phyloP scores from a whole-genome alignment of 345 rosid genomes.

The Toxicodendron radicans region DNA sequence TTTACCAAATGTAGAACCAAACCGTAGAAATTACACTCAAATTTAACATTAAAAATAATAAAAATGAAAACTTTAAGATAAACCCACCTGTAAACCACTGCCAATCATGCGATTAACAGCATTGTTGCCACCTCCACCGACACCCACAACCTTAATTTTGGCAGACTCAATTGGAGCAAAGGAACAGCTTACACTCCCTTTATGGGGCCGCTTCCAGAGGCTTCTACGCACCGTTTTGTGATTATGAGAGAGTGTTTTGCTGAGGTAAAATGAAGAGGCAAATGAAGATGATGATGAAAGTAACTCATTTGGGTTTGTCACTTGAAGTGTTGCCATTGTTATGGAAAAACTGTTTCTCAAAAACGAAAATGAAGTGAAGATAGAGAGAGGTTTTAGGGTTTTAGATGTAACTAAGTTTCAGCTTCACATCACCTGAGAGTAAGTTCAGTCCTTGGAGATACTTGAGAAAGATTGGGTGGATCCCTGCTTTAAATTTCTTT shows the following conservation, averaged over 20 bases:
- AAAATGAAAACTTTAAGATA: background rate
- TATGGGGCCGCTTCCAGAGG: conserved; percentile 34
- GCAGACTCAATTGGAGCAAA: conserved; percentile 78
- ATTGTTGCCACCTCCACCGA: conserved; percentile 99
- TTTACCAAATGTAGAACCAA: background rate
- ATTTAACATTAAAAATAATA: background rate
- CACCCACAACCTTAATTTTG: conserved; percentile 90
- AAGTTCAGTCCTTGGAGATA: background rate
- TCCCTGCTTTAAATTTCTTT: background rate
- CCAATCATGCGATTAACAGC: conserved; percentile 98
- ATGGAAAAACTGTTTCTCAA: background rate
- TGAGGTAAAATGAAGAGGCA: conserved; percentile 18
- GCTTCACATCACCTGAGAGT: background rate
- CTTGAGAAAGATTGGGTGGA: conserved; percentile 22
- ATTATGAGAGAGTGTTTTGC: conserved; percentile 27
- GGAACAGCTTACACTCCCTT: conserved; percentile 52
- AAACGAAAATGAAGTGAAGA: background rate
- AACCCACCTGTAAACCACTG: conserved; percentile 78
- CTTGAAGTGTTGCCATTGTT: conserved; percentile 54
- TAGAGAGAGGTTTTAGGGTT: conserved; percentile 45
- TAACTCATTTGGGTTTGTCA: conserved; percentile 49
- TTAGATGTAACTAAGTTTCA: conserved; percentile 23
- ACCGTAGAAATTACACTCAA: background rate
- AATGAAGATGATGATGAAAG: conserved; percentile 42
- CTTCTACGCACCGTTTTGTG: conserved; percentile 20